phyloP scores from a whole-genome alignment of 306 rosid species.

The Gastrolobium villosum region DNA sequence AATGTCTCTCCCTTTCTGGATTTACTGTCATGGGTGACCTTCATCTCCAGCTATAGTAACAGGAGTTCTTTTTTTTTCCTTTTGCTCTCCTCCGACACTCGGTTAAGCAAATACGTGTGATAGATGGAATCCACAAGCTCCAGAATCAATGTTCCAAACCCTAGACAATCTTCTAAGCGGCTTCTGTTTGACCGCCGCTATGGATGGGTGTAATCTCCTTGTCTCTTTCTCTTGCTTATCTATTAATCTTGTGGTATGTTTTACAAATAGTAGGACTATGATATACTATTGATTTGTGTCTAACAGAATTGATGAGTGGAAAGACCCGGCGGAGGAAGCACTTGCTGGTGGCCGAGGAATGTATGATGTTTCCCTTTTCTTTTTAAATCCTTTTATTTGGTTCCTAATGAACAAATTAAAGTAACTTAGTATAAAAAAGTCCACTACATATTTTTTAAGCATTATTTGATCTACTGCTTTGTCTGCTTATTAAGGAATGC shows the following conservation, averaged over 20 bases:
- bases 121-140: conserved; percentile 55
- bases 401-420: conserved; percentile 3
- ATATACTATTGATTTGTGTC: not conserved
- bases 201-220: conserved; percentile 94
- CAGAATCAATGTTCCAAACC: conserved; percentile 38
- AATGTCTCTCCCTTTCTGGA: conserved; percentile 4
- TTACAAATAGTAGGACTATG: not conserved
- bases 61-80: not conserved
- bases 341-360: conserved; percentile 94
- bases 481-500: conserved; percentile 24
- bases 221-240: conserved; percentile 16
- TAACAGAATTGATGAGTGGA: conserved; percentile 93
- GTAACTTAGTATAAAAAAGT: not conserved
- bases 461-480: not conserved
- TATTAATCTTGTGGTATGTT: not conserved
- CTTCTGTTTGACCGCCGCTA: conserved; percentile 95
- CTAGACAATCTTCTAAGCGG: conserved; percentile 60
- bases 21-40: conserved; percentile 3
- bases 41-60: conserved; percentile 6
- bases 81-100: not conserved
- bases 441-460: not conserved
- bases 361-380: conserved; percentile 53
- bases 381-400: not conserved
- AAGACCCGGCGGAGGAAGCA: conserved; percentile 86
- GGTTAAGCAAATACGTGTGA: conserved; percentile 24